Evolutionary conservation across 2,329 filamentous ascomycete genomes (phyloP), one percentile per base, ranked within the genome.

Genomic region (Penicillium concentricum): DNA sequence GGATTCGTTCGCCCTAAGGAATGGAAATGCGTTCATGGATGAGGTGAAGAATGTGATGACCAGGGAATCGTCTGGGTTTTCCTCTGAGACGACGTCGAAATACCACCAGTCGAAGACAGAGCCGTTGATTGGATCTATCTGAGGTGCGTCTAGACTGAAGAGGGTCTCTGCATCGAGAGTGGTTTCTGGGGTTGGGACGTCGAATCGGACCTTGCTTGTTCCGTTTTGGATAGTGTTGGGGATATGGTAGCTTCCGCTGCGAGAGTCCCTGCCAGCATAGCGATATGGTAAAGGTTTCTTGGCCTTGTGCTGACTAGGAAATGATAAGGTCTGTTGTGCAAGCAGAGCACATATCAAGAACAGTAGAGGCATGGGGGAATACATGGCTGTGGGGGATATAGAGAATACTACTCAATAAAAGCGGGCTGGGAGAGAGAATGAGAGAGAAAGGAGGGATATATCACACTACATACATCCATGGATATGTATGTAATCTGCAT

Each of bases 71-170:
- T 62, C 56, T 1, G 65, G 57, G 44, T 68, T 62, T 8, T 61
- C 59, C 2, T 59, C 46, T 1, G 73, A 66, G 12, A 77, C 65
- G 20, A 63, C 72, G 56, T 78, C 73, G 43, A 77, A 77, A 57
- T 75, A 76, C 75, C 75, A 77, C 73, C 74, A 76, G 61, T 74
- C 71, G 44, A 71, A 74, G 18, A 67, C 67, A 26, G 69, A 63
- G 32, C 51, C 18, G 47, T 72, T 74, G 47, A 73, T 61, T 12
- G 38, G 43, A 34, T 56, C 47, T 8, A 73, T 28, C 44, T 70
- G 67, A 0, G 72, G 71, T 24, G 61, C 45, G 47, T 72, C 68
- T 5, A 72, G 58, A 10, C 50, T 59, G 7, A 62, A 59, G 6
- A 62, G 24, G 6, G 44, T 38, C 7, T 52, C 9, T 12, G 26